phyloP scores from a whole-genome alignment of 2,329 filamentous ascomycete species.

The Phaeosphaeriaceae sp. region DNA sequence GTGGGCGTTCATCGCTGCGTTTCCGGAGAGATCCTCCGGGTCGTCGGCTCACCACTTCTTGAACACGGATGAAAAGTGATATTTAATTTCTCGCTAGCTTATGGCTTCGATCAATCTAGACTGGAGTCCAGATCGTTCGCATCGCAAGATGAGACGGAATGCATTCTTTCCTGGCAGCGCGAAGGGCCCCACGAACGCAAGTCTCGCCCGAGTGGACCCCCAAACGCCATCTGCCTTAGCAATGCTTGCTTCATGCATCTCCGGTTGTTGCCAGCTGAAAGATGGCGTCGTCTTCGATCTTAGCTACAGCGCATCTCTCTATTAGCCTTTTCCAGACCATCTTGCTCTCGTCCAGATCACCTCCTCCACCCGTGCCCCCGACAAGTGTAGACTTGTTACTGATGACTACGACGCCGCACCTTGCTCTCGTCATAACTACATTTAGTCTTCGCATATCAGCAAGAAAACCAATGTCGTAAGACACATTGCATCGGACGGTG shows the following conservation, averaged over 20 bases:
- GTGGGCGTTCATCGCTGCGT: too few species aligned
- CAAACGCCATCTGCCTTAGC: not conserved
- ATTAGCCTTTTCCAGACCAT: conserved; percentile 24
- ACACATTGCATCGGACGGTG: conserved; percentile 52
- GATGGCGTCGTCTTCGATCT: not conserved
- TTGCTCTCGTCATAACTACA: conserved; percentile 52
- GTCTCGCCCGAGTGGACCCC: not conserved
- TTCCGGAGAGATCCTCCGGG: too few species aligned
- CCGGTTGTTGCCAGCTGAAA: too few species aligned
- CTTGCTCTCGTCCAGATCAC: conserved; percentile 17
- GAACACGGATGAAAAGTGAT: too few species aligned
- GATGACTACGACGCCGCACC: conserved; percentile 41
- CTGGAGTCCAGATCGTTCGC: too few species aligned
- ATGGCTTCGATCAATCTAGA: too few species aligned
- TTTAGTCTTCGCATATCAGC: conserved; percentile 52
- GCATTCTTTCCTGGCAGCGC: too few species aligned
- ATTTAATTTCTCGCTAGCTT: too few species aligned
- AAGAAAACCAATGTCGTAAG: conserved; percentile 50
- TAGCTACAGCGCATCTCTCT: conserved; percentile 10
- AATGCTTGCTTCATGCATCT: not conserved
- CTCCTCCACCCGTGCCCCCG: conserved; percentile 18
- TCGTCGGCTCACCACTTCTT: too few species aligned
- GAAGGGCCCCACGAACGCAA: not conserved
- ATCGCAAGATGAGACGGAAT: too few species aligned
- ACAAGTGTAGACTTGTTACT: conserved; percentile 22